Evolutionary conservation across 2,329 filamentous ascomycete species (phyloP).

Genomic region (Aspergillus uvarum): DNA sequence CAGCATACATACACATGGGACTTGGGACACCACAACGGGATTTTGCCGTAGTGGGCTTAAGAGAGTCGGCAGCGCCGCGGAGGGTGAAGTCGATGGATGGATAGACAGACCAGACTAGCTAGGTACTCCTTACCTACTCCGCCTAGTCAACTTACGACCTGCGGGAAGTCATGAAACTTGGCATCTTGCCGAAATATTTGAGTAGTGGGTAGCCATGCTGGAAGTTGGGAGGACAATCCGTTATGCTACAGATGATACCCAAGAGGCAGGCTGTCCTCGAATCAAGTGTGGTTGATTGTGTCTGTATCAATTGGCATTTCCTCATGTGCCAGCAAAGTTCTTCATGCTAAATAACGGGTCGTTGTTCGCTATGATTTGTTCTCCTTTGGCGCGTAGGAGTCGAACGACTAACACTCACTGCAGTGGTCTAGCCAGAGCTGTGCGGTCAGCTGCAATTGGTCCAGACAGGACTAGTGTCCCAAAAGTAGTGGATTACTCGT

Average conservation of each 20-base stretch:
- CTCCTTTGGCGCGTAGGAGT: constrained; percentile 1
- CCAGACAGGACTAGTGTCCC: constrained; percentile 3
- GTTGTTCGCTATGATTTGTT: neutral
- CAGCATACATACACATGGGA: neutral
- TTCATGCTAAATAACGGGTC: neutral
- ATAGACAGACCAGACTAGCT: neutral
- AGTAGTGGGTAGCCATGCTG: neutral
- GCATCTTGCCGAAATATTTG: neutral
- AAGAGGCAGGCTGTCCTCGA: too few species aligned
- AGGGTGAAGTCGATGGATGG: neutral
- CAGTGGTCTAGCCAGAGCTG: neutral
- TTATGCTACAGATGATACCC: neutral
- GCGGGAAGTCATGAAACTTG: constrained; percentile 13
- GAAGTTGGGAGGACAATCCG: neutral
- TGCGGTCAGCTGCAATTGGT: neutral
- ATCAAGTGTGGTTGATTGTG: too few species aligned
- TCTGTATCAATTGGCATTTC: too few species aligned
- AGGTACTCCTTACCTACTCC: neutral
- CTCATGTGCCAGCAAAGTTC: too few species aligned
- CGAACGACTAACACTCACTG: too few species aligned
- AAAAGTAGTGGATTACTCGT: too few species aligned
- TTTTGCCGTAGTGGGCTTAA: neutral
- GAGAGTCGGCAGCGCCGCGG: neutral
- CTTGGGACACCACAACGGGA: neutral
- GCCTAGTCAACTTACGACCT: neutral